phyloP scores from a whole-genome alignment of 75 land plant species.

The Isoetes taiwanensis region DNA sequence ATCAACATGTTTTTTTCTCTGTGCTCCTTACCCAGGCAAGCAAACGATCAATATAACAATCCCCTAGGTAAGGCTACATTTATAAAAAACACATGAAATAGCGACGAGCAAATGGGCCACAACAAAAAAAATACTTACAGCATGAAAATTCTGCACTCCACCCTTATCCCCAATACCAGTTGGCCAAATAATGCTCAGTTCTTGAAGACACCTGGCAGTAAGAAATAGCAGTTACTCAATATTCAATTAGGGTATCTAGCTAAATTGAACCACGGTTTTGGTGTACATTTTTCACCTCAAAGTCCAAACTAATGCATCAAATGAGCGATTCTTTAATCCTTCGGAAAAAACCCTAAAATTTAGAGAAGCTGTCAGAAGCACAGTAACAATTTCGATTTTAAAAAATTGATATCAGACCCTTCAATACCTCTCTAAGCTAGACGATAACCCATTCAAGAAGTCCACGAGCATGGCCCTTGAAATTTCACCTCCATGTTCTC shows the following conservation, averaged over 20 bases:
- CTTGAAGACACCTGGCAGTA: slow-evolving; percentile 25
- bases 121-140: no score
- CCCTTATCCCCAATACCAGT: no score
- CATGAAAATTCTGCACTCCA: no score
- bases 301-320: slow-evolving; percentile 76
- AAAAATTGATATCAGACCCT: not conserved
- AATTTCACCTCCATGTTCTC: slow-evolving; percentile 28
- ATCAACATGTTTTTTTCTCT: no score
- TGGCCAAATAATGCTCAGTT: slow-evolving; percentile 10
- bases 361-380: not conserved
- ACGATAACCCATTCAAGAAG: slow-evolving; percentile 54
- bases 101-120: no score
- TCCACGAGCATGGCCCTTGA: slow-evolving; percentile 26
- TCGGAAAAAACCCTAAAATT: slow-evolving; percentile 40
- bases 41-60: no score
- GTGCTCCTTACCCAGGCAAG: no score
- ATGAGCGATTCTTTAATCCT: slow-evolving; percentile 40
- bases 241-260: no score
- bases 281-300: slow-evolving; percentile 39
- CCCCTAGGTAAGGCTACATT: no score
- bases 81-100: no score
- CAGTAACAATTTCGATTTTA: not conserved
- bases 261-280: no score
- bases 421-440: slow-evolving; percentile 50
- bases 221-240: no score